A percentile compares a stretch with the other conserved stretches of the same genome.
Conservation (phyloP, 2,329 filamentous ascomycete species). For the Nakataea oryzae region DNA sequence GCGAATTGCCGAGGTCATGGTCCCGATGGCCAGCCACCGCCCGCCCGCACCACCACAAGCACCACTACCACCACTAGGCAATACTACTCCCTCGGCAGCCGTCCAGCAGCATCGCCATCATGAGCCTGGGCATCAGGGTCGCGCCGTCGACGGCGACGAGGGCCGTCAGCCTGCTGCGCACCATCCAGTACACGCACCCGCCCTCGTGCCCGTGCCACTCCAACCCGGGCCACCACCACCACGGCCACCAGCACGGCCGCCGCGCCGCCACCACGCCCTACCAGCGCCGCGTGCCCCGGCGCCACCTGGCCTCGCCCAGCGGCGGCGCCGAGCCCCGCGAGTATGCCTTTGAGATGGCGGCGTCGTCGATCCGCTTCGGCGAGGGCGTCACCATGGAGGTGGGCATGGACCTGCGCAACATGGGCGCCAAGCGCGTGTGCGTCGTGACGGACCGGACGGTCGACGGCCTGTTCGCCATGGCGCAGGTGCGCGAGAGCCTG, state of each 20-base stretch:
- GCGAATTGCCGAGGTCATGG: too few species aligned
- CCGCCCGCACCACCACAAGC: not conserved
- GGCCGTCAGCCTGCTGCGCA: conserved; percentile 66
- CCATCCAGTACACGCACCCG: conserved; percentile 84
- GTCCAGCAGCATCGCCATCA: not conserved
- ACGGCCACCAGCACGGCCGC: conserved; percentile 34
- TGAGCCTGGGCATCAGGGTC: conserved; percentile 2
- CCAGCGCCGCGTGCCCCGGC: conserved; percentile 21
- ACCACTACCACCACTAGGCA: too few species aligned
- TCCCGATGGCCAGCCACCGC: too few species aligned
- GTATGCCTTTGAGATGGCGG: conserved; percentile 98
- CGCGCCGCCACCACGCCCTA: conserved; percentile 41
- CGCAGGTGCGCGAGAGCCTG: conserved; percentile 74
- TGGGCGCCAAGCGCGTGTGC: conserved; percentile 77
- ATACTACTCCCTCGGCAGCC: too few species aligned
- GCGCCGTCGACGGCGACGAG: conserved; percentile 39
- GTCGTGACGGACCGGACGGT: conserved; percentile 88
- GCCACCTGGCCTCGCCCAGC: conserved; percentile 66
- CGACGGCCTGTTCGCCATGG: conserved; percentile 75
- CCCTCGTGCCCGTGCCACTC: conserved; percentile 87
- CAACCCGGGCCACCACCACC: conserved; percentile 72
- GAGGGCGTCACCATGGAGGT: conserved; percentile 91
- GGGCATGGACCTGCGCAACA: conserved; percentile 93
- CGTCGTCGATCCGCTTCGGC: conserved; percentile 87
- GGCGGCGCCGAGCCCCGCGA: conserved; percentile 62